A percentile compares a stretch with the other conserved stretches of the same genome.
phyloP scores from a whole-genome alignment of 1,139 yeast species.

The Suhomyces atakaporum region DNA sequence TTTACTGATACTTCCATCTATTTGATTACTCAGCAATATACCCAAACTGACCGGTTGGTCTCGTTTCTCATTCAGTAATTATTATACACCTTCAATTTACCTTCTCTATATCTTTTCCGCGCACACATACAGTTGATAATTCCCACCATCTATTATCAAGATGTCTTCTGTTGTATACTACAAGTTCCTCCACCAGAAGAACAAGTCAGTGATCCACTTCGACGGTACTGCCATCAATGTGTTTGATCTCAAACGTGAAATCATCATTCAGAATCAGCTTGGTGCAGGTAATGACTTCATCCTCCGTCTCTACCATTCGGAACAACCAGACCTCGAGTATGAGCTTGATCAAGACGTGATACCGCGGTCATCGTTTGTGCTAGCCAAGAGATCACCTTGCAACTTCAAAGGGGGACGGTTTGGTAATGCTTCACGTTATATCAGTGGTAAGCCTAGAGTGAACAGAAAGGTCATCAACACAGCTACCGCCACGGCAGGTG shows the following conservation, averaged over 20 bases:
- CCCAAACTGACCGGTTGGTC: no score
- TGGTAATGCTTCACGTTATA: conserved; percentile 73
- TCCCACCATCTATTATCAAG: no score
- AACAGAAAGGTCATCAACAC: conserved; percentile 40
- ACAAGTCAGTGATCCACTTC: conserved; percentile 75
- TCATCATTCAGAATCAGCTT: conserved; percentile 75
- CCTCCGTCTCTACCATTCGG: conserved; percentile 59
- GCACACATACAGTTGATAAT: no score
- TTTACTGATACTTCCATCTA: no score
- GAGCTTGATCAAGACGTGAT: conserved; percentile 90
- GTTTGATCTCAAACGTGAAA: conserved; percentile 90
- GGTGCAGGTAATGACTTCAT: conserved; percentile 88
- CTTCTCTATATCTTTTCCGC: neutral
- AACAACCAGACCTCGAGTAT: conserved; percentile 76
- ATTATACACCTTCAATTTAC: no score
- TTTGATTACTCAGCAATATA: no score
- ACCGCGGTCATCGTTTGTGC: conserved; percentile 82
- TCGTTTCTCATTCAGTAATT: no score
- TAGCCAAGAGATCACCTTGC: conserved; percentile 81
- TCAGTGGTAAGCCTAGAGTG: conserved; percentile 78
- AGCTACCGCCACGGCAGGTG: conserved; percentile 21
- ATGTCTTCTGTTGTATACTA: conserved; percentile 95
- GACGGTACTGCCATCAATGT: conserved; percentile 97
- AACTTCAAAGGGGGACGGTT: conserved; percentile 57
- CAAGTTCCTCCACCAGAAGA: conserved; percentile 81